These are phyloP conservation scores for Hypoxylon perforatum DNA, from an alignment of 495 filamentous ascomycete genomes.

Conservation along the genomic window DNA sequence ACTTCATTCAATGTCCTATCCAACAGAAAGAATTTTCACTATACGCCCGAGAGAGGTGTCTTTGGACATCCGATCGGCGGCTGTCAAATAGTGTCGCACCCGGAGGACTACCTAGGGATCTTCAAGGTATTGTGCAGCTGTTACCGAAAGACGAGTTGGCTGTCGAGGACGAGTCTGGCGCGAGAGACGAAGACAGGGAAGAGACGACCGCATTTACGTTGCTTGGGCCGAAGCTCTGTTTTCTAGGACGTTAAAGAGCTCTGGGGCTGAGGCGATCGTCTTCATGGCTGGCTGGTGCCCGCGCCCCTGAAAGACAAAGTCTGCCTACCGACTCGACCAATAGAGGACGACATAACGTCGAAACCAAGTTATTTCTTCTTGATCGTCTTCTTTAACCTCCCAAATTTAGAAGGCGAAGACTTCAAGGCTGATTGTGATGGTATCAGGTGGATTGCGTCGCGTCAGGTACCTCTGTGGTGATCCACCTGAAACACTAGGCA, in stretches of 20 bases:
- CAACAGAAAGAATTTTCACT: background rate
- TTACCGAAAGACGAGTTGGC: too few species aligned
- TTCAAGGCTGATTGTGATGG: slow-evolving; percentile 4
- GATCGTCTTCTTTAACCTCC: background rate
- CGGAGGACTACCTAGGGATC: too few species aligned
- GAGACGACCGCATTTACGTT: background rate
- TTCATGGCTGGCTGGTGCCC: background rate
- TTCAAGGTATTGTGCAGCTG: too few species aligned
- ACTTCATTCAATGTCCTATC: background rate
- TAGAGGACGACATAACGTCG: background rate
- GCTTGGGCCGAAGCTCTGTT: background rate
- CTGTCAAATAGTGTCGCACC: background rate
- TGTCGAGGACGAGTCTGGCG: background rate
- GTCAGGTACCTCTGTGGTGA: background rate
- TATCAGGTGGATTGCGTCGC: background rate
- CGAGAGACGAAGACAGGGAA: background rate
- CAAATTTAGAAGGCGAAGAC: background rate
- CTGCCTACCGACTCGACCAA: background rate
- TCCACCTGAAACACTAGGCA: background rate
- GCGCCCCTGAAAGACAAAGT: background rate
- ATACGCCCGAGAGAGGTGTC: background rate
- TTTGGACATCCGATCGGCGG: background rate
- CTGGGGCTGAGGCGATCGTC: background rate
- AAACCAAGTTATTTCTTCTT: background rate
- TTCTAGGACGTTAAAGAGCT: too few species aligned